Base-by-base conservation (phyloP, 768 basidiomycete genomes). In the Hypholoma sublateritium region DNA sequence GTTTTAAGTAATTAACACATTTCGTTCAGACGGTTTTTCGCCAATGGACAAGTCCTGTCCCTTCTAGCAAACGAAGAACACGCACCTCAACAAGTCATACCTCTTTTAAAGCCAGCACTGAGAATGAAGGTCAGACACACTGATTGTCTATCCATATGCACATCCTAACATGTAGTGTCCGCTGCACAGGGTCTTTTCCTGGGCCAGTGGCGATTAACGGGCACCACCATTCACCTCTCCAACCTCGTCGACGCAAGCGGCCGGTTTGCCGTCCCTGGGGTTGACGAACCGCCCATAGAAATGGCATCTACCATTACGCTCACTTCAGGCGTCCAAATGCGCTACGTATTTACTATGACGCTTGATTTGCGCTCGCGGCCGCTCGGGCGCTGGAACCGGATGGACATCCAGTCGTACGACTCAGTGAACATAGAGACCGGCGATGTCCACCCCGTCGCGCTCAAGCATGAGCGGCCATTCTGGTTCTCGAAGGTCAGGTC, bases 401-500 rank as follows among this genome's bases (percentile, higher is more conserved):
- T 96, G 58, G 85, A 91, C 52, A 80, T 95, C 19, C 66, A 76
- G 44, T 77, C 79, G 11, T 96, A 96, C 69, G 81, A 88, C 52
- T 89, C 89, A 0, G 82, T 95, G 4, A 82, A 89, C 55, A 63
- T 90, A n/a, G 84, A 82, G 57, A 88, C 81, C 16, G 93, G 91
- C 2, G 93, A 94, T 67, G 75, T 80, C 12, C 68, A 80, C 9
- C 84, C 87, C 16, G 74, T 96, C 25, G 76, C 83, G 9, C 72
- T 95, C 62, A 92, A 91, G 66, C 85, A 94, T 62, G 92, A 94
- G 68, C 80, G 91, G 53, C 84, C 93, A n/a, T 96, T 92, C 69
- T 95, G 90, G 87, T 97, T 97, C 72, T 95, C 93, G 41, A 94
- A 90, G 71, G 91, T 94, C 62, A 80, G 80, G 67, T 93, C 88